Base-by-base conservation (phyloP, 169 alveolate species). In the Plasmodium adleri region DNA sequence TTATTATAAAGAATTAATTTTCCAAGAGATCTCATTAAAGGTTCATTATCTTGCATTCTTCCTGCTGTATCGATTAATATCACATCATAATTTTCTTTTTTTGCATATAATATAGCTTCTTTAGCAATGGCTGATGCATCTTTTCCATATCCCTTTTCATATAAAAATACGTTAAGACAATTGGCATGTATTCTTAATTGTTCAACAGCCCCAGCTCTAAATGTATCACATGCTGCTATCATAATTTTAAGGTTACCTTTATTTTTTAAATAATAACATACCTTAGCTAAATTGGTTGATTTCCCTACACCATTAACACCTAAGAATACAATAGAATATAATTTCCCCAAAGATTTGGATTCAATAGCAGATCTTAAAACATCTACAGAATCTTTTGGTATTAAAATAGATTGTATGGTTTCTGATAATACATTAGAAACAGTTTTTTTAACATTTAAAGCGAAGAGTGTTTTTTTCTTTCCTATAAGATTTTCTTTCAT, bases 241-340 rank as follows among this genome's bases (percentile, higher is more conserved):
- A 98, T 88, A 5, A 98, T 98, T 62, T 97, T 97, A 73, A 99
- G 94, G 17, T 96, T 96, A 15, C 99, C 99, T 90, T 97, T 96
- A 67, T 95, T 96, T 90, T 98, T 97, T 39, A 98, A 96, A 85
- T 97, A 94, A 93, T 98, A 98, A 26, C 99, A 98, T 43, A 98
- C 99, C 92, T 99, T 99, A 28, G 99, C 99, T 43, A 99, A 94
- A 88, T 97, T 98, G 12, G 99, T 99, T 22, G 99, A 97, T 95
- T 99, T 99, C 26, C 99, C 99, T 1, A 99, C 99, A 3, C 99
- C 99, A 91, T 99, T 99, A 13, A 99, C 99, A 5, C 99, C 99
- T 54, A 98, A 95, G 71, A 98, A 97, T 17, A 96, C 98, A 26
- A 97, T 95, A 1, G 98, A 95, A 88, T 97, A 98, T 15, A 98